Conservation (phyloP, 257 asterid species). For the Przewalskia tangutica region DNA sequence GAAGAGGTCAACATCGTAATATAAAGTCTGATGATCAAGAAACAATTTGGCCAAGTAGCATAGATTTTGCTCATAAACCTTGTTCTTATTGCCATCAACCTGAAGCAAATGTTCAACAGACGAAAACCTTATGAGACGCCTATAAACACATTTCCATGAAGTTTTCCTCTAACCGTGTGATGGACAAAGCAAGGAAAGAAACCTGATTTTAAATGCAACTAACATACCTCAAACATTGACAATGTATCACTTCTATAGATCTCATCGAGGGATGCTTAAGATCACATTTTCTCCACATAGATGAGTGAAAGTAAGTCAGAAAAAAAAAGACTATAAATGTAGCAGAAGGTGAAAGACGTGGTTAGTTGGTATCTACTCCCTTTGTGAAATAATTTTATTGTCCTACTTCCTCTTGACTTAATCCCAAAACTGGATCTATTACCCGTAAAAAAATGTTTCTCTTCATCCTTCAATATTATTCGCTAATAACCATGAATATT, state of each 20-base stretch:
- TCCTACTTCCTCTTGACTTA: too few relatives aligned
- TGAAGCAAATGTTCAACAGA: constrained; percentile 25
- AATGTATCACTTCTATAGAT: constrained; percentile 87
- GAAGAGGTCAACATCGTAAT: constrained; percentile 81
- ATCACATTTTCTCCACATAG: constrained; percentile 68
- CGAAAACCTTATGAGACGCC: background rate
- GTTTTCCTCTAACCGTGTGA: background rate
- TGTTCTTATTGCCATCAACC: constrained; percentile 99
- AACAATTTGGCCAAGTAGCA: constrained; percentile 89
- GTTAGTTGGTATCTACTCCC: too few relatives aligned
- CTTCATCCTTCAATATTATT: background rate
- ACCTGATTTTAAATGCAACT: background rate
- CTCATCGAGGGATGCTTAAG: constrained; percentile 98
- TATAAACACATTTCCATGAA: background rate
- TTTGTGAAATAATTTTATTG: too few relatives aligned
- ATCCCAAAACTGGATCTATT: background rate
- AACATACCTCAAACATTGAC: constrained; percentile 88
- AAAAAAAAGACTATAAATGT: too few relatives aligned
- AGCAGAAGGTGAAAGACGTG: too few relatives aligned
- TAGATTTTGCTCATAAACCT: constrained; percentile 88
- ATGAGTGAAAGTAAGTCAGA: constrained; percentile 4
- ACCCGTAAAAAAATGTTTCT: background rate
- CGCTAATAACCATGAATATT: too few relatives aligned
- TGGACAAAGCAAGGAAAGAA: background rate
- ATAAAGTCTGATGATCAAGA: constrained; percentile 92